Evolutionary conservation across 129 eudicot species (phyloP), one percentile per base, ranked within the genome.

Genomic region (Flaveria sonorensis): DNA sequence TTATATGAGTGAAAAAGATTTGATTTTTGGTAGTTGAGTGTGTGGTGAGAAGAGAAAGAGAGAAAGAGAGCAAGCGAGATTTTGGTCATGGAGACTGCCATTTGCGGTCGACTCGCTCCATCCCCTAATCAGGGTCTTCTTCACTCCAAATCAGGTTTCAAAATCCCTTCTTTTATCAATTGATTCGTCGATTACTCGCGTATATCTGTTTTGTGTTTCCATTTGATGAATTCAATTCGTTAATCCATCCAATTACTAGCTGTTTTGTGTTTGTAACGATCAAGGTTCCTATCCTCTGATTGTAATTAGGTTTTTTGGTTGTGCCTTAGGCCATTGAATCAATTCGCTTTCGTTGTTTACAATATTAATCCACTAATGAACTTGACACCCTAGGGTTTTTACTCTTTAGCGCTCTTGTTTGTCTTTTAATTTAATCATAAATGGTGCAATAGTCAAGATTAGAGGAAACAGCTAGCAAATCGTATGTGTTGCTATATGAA

Each of bases 21-120:
- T 43, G 13, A 43, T 43, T 43, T 2, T 43, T 43, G 10, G 12
- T 43, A 11, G 48, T 43, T 32, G 39, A 32, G 60, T 72, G 79
- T 79, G 83, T 72, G 78, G 78, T 79, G 79, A 53, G 59, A 40
- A 75, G 68, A 68, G 45, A 53, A n/a, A 64, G 47, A 75, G 68
- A 68, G 45, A 53, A n/a, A 64, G 47, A 43, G 59, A 69, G 69
- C 57, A n/a, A 39, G 70, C 63, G 10, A 39, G 63, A 24, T 72
- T 70, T 47, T 68, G 81, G 83, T 59, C 39, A 88, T 88, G 90
- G 93, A 86, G 83, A 86, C 87, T 78, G 90, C 93, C 78, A 84
- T 86, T 70, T 70, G 78, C 71, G 83, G 88, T 77, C 82, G 93
- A 76, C 72, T 84, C 36, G 77, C 87, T 60, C 88, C 86, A 81